Evolutionary conservation across 352 stramenopile genomes (phyloP).

Genomic region (Phytophthora chlamydospora): DNA sequence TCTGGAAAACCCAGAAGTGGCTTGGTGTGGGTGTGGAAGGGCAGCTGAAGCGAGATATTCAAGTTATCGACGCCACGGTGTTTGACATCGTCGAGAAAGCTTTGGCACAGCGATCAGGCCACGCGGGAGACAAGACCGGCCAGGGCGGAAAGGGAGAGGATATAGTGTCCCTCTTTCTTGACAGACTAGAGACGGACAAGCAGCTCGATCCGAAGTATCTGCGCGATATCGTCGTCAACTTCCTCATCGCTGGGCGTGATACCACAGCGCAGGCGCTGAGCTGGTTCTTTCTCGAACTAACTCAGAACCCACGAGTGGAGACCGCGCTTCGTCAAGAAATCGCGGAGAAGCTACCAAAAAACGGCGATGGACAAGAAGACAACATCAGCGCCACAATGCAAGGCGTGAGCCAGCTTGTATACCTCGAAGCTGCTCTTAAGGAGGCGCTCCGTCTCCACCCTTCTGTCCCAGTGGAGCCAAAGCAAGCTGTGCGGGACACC

Average conservation of each 20-base stretch:
- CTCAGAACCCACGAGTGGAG: constrained; percentile 49
- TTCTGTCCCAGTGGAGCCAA: constrained; percentile 48
- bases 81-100: constrained; percentile 46
- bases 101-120: constrained; percentile 16
- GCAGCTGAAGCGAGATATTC: constrained; percentile 34
- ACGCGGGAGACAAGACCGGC: background rate
- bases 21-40: constrained; percentile 41
- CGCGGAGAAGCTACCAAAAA: constrained; percentile 18
- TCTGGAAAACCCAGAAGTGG: constrained; percentile 54
- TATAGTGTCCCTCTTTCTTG: constrained; percentile 39
- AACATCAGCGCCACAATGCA: constrained; percentile 28
- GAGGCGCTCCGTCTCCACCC: constrained; percentile 68
- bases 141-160: constrained; percentile 8
- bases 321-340: constrained; percentile 53
- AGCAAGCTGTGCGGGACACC: constrained; percentile 44
- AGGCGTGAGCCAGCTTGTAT: constrained; percentile 36
- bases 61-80: constrained; percentile 47
- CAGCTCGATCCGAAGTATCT: constrained; percentile 45
- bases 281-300: constrained; percentile 75
- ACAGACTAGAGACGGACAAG: constrained; percentile 28
- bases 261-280: constrained; percentile 73
- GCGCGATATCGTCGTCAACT: constrained; percentile 81
- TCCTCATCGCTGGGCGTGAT: constrained; percentile 81
- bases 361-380: background rate
- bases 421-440: constrained; percentile 52